Evolutionary conservation across 129 eudicot genomes (phyloP), one percentile per base, ranked within the genome.

Genomic region (Smallanthus sonchifolius): DNA sequence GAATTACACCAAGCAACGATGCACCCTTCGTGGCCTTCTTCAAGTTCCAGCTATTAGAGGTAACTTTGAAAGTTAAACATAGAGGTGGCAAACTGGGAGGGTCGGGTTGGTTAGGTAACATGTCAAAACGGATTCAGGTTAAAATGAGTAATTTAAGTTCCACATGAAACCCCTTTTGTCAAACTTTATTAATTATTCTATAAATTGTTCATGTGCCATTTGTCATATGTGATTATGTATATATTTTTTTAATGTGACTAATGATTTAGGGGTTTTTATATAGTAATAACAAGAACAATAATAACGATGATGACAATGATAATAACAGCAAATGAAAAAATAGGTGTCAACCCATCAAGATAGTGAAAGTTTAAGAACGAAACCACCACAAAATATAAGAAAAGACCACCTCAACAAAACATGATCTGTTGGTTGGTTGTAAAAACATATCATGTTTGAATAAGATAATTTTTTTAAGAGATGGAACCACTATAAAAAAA

Each of bases 21-120:
- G 86, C 75, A 9, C 39, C 20, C 69, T 76, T n/a, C 87, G 82
- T 5, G 43, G 75, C 69, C 86, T 94, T 78, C 93, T 94, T 78
- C 98, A 90, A 45, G 98, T 94, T 63, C 98, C 98, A 2, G 56
- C 76, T 10, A 80, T 94, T 39, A 93, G 69, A 90, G 96, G 98
- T 93, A 80, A 51, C 5, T 42, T 16, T 36, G 3, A 47, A 34
- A 52, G 39, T 73, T 9, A 38, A 42, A 55, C 47, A 15, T 37
- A 36, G 45, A 47, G 13, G 48, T 51, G 49, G 13, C 64, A 52
- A 35, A 49, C 42, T 70, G 16, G 40, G 74, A 13, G 45, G 51
- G 47, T 32, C 3, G n/a, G 6, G 43, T 15, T 36, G 2, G n/a
- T 39, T 62, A 3, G 69, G 28, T 64, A 37, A 9, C 54, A 39